phyloP scores from a whole-genome alignment of 1,139 yeast species.

The Debaryomyces coudertii region DNA sequence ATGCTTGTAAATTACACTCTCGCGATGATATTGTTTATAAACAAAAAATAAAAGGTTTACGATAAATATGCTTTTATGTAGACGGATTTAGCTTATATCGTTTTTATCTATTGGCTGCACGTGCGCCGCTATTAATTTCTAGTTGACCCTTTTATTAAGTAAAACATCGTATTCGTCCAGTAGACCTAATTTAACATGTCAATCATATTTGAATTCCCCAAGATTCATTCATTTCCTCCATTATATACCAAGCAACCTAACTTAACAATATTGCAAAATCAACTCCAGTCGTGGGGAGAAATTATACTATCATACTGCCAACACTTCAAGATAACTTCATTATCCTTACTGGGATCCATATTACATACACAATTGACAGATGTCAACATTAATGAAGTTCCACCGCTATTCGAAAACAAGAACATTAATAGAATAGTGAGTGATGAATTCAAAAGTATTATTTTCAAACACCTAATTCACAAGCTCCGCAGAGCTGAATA shows the following conservation, averaged over 20 bases:
- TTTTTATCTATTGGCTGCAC: neutral
- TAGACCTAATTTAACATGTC: conserved; percentile 4
- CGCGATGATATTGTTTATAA: conserved; percentile 13
- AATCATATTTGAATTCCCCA: conserved; percentile 52
- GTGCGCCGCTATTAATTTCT: neutral
- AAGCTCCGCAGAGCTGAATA: conserved; percentile 57
- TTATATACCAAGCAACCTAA: conserved; percentile 90
- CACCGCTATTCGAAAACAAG: conserved; percentile 51
- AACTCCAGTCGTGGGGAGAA: conserved; percentile 54
- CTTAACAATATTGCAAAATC: conserved; percentile 74
- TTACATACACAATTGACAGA: conserved; percentile 31
- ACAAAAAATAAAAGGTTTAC: conserved; percentile 11
- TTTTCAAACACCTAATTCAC: conserved; percentile 61
- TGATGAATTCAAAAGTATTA: conserved; percentile 55
- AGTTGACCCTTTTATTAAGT: neutral
- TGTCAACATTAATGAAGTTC: conserved; percentile 24
- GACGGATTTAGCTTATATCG: neutral
- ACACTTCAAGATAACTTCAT: conserved; percentile 48
- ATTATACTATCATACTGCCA: conserved; percentile 60
- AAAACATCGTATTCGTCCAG: neutral
- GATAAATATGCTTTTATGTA: neutral
- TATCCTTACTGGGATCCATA: conserved; percentile 35
- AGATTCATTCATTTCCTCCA: conserved; percentile 87
- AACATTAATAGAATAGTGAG: conserved; percentile 56
- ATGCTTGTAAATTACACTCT: conserved; percentile 10